Evolutionary conservation across 2,329 filamentous ascomycete species (phyloP).

Genomic region (Fusarium verticillioides): DNA sequence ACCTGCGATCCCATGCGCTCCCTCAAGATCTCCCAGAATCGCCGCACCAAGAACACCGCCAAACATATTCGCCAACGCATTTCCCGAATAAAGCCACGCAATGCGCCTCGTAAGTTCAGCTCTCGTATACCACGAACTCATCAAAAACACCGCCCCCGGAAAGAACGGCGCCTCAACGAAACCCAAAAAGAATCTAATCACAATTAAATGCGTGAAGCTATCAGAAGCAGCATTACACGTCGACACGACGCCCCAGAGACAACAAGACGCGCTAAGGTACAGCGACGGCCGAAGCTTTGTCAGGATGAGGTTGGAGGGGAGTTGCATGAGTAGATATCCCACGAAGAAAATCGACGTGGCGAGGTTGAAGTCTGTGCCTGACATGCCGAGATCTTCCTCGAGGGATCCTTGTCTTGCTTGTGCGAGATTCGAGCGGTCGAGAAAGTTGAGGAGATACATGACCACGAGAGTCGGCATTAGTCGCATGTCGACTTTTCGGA

Average conservation of each 20-base stretch:
- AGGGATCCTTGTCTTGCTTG: conserved; percentile 65
- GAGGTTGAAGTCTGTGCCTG: conserved; percentile 67
- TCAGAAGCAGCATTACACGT: conserved; percentile 60
- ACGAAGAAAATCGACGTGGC: conserved; percentile 71
- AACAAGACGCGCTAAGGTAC: conserved; percentile 62
- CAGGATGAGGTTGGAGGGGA: conserved; percentile 69
- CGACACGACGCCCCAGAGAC: conserved; percentile 54
- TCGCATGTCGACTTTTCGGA: conserved; percentile 63
- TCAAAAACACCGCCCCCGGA: conserved; percentile 59
- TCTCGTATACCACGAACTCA: conserved; percentile 59
- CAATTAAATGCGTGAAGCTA: conserved; percentile 56
- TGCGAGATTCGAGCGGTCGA: conserved; percentile 64
- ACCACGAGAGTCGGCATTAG: conserved; percentile 64
- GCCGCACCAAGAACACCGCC: conserved; percentile 62
- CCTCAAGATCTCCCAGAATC: conserved; percentile 57
- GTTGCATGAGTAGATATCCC: conserved; percentile 70
- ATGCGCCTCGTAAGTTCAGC: conserved; percentile 66
- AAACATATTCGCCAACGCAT: conserved; percentile 63
- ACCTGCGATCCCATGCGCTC: conserved; percentile 63
- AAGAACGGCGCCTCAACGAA: conserved; percentile 63
- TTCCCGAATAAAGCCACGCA: conserved; percentile 68
- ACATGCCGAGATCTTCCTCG: conserved; percentile 64
- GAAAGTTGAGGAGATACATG: conserved; percentile 67
- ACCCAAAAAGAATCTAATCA: conserved; percentile 58
- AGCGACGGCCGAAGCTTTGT: conserved; percentile 64